These are phyloP conservation scores for Friedmanniomyces endolithicus DNA, from an alignment of 495 filamentous ascomycete genomes.

Conservation along the genomic window DNA sequence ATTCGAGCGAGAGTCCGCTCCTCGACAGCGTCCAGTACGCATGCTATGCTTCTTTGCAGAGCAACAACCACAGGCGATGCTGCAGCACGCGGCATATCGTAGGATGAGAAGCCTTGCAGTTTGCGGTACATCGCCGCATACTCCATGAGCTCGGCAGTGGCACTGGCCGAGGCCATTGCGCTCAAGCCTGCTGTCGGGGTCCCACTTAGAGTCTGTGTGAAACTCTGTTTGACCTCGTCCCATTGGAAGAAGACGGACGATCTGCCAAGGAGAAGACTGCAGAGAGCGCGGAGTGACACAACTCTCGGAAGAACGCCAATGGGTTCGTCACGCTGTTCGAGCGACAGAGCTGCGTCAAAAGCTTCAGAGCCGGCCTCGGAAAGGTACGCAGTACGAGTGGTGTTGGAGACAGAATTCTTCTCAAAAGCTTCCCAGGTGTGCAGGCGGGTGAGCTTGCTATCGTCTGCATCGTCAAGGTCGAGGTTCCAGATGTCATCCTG, in stretches of 20 bases:
- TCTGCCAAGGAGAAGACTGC: slow-evolving; percentile 66
- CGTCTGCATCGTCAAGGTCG: neutral
- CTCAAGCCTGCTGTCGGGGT: slow-evolving; percentile 62
- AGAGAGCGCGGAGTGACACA: slow-evolving; percentile 48
- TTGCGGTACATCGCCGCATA: slow-evolving; percentile 36
- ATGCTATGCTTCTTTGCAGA: slow-evolving; percentile 46
- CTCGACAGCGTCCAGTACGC: slow-evolving; percentile 27
- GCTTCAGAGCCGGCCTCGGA: slow-evolving; percentile 61
- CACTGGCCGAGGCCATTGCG: slow-evolving; percentile 38
- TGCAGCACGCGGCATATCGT: too few species aligned
- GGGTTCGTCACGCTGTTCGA: neutral
- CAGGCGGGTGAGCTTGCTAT: neutral
- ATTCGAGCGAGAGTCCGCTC: neutral
- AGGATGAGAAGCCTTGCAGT: neutral
- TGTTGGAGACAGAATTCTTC: neutral
- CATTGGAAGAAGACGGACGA: slow-evolving; percentile 69
- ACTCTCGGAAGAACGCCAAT: slow-evolving; percentile 22
- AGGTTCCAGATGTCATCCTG: neutral
- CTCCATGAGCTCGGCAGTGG: slow-evolving; percentile 45
- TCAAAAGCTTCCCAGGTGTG: slow-evolving; percentile 17
- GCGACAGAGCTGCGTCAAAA: slow-evolving; percentile 49
- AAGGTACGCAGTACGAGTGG: slow-evolving; percentile 45
- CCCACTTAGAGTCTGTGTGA: slow-evolving; percentile 42
- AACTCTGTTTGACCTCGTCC: slow-evolving; percentile 43
- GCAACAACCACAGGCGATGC: slow-evolving; percentile 45